A percentile compares a stretch with the other conserved stretches of the same genome.
phyloP scores from a whole-genome alignment of 805 yeast genomes.

The Zygotorulaspora danielsina region DNA sequence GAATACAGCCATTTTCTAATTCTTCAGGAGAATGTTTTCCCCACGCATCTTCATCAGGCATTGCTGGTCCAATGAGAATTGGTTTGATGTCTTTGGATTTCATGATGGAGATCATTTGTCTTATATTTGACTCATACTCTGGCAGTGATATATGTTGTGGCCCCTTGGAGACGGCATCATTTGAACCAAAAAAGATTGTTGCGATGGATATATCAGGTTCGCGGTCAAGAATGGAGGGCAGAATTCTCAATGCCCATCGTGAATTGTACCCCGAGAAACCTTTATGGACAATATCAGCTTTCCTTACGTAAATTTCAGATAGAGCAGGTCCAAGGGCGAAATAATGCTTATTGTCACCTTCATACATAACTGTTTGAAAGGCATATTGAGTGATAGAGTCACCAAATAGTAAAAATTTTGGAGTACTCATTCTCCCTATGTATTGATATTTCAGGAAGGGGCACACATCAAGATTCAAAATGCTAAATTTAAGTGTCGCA shows the following conservation, averaged over 20 bases:
- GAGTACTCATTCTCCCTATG: constrained; percentile 12
- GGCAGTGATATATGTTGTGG: constrained; percentile 49
- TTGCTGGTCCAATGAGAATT: constrained; percentile 60
- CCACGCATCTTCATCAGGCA: constrained; percentile 47
- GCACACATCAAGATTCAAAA: too few species aligned
- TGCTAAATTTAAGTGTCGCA: too few species aligned
- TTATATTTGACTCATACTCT: constrained; percentile 47
- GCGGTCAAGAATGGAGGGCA: constrained; percentile 47
- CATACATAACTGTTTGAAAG: constrained; percentile 36
- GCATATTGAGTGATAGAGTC: constrained; percentile 65
- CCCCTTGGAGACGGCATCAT: constrained; percentile 55
- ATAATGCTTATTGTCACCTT: constrained; percentile 22
- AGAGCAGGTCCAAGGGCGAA: constrained; percentile 52
- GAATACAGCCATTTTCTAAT: constrained; percentile 38
- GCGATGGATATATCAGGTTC: constrained; percentile 46
- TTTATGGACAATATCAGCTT: constrained; percentile 62
- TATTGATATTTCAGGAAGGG: too few species aligned
- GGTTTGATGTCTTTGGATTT: constrained; percentile 44
- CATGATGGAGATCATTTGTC: constrained; percentile 40
- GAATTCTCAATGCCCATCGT: constrained; percentile 49
- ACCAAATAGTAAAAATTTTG: constrained; percentile 59
- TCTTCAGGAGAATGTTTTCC: constrained; percentile 34
- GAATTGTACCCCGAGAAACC: constrained; percentile 79
- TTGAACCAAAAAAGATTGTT: constrained; percentile 75
- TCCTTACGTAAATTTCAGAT: constrained; percentile 50